Base-by-base conservation (phyloP, 331 rosid genomes). In the Telfairia occidentalis region DNA sequence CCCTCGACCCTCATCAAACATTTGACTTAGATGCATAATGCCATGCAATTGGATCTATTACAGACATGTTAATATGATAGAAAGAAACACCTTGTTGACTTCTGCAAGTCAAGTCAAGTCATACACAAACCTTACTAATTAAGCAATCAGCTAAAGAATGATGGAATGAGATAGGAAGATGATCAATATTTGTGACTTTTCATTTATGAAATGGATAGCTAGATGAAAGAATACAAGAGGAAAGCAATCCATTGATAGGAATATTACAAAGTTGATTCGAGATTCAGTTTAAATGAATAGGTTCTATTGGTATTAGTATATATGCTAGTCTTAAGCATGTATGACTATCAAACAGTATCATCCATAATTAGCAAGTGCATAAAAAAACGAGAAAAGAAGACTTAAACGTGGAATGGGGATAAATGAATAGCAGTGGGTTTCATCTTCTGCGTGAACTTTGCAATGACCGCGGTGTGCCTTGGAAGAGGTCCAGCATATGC, bases 401-500 rank as follows among this genome's bases (percentile, higher is more conserved):
- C 28, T 43, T 67, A 26, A 46, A 46, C 13, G 59, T 29, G 43
- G 75, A 18, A 69, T 46, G 43, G 43, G 40, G 54, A 32, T 7
- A 28, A 29, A 46, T 71, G 58, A 69, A 69, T 23, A 69, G 57
- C 74, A 69, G 23, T 13, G 4, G 32, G 12, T 69, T 7, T 87
- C 82, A 81, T 71, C 54, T 87, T 71, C 78, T 75, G 35, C 79
- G 82, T 2, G 85, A 72, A 34, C 43, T 38, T 6, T 45, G 78
- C 81, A 89, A 78, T 30, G 86, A 77, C 78, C 48, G 81, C 19
- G 86, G 60, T 1, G 86, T 83, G 38, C 90, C 94, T 73, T 76
- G 83, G 8, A 90, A 89, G 80, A 91, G 87, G 74, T 91, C 87
- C 81, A 84, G 49, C 54, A 90, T 81, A 73, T 73, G 80, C 29